Conservation (phyloP, 768 basidiomycete genomes). For the Boletus fagicola region DNA sequence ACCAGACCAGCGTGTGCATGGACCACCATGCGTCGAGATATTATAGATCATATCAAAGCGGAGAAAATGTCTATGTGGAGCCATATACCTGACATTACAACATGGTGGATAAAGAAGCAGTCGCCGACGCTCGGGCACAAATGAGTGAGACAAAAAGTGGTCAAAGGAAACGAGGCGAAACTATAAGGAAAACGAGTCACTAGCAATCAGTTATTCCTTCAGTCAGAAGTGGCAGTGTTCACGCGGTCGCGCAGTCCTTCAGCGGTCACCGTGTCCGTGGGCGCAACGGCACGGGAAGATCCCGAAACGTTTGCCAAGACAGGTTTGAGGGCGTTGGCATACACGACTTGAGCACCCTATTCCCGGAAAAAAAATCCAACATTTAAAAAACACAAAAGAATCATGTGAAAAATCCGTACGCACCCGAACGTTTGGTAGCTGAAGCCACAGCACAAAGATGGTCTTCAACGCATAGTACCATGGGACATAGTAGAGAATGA, state of each 20-base stretch:
- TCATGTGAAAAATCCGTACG: conserved; percentile 32
- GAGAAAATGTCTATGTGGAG: conserved; percentile 17
- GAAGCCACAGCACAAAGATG: conserved; percentile 87
- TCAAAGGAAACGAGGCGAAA: not conserved
- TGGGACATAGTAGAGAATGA: conserved; percentile 88
- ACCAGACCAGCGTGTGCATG: not conserved
- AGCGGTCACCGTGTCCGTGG: conserved; percentile 50
- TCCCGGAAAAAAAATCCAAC: conserved; percentile 3
- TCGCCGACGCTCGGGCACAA: conserved; percentile 11
- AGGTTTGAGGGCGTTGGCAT: conserved; percentile 76
- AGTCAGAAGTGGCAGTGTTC: conserved; percentile 38
- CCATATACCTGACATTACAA: conserved; percentile 27
- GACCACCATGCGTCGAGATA: not conserved
- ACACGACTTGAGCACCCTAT: conserved; percentile 85
- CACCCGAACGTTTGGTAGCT: conserved; percentile 81
- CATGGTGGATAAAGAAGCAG: conserved; percentile 14
- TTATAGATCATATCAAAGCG: conserved; percentile 5
- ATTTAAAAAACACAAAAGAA: not conserved
- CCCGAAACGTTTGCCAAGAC: conserved; percentile 63
- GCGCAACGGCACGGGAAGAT: conserved; percentile 42
- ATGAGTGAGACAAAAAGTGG: not conserved
- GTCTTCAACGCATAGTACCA: conserved; percentile 97
- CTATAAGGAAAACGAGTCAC: not conserved
- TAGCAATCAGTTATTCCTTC: conserved; percentile 3
- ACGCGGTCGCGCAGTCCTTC: conserved; percentile 48